Base-by-base conservation (phyloP, 768 basidiomycete species). In the Mycena galopus region DNA sequence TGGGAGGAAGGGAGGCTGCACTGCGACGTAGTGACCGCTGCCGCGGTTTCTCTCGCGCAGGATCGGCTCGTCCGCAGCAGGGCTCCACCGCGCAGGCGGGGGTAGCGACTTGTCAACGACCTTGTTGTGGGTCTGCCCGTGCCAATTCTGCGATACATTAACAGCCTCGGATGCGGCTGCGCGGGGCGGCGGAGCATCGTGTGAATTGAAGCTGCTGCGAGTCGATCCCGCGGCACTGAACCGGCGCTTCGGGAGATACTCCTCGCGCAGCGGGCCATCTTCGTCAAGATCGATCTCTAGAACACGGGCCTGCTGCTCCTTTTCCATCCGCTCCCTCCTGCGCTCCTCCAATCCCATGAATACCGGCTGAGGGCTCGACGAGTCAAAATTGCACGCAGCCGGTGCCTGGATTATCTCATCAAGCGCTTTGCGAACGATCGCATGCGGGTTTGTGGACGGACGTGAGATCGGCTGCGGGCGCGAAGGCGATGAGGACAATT, bases 11-110 rank as follows among this genome's bases (percentile, higher is more conserved):
- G 88, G 80, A 21, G 92, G 85, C 66, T 90, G 91, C 35, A 91
- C 89, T 19, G 92, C 92, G 51, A 92, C 83, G 69, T 94, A 94
- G 51, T 90, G 87, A 2, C 88, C 89, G 67, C 82, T 88, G 50
- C 79, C 79, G 63, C 90, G 85, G 75, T 85, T 87, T 64, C 84
- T 82, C 63, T 88, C 86, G 37, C 90, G 87, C 33, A 88, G 80
- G 68, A 94, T 88, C 21, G 92, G 93, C 75, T 94, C 94, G 75
- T 93, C 93, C n/a, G 87, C 92, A 16, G 90, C 87, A 58, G 94
- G 93, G 77, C 93, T 93, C 94, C 94, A 95, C 79, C 91, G 91
- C 3, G 93, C 90, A 27, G 94, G 93, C 27, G 93, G 92, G 55
- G 93, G 93, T 21, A 94, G 79, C 16, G 77, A 42, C 47, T 85